These are phyloP conservation scores for Colletotrichum sp. DNA, from an alignment of 2,329 filamentous ascomycete species.

Conservation along the genomic window DNA sequence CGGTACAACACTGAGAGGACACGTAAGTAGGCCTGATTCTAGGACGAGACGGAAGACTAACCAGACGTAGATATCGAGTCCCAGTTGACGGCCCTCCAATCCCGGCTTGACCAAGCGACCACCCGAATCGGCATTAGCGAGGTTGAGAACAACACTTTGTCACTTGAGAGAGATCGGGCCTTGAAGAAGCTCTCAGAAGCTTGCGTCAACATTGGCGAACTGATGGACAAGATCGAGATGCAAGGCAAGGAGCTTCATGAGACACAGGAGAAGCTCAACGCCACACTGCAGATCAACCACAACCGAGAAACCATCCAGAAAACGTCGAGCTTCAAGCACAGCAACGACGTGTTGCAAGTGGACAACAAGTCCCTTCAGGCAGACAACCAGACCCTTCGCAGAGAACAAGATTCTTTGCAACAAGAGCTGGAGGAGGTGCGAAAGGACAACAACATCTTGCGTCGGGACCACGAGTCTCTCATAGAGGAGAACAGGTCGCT, in stretches of 20 bases:
- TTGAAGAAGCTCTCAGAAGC: conserved; percentile 67
- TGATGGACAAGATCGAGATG: conserved; percentile 46
- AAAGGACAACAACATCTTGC: conserved; percentile 44
- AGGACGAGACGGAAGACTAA: background rate
- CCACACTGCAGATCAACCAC: conserved; percentile 31
- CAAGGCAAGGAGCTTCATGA: conserved; percentile 48
- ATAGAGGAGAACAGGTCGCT: conserved; percentile 50
- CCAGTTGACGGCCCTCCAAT: conserved; percentile 64
- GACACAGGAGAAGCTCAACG: conserved; percentile 45
- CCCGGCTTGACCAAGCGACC: conserved; percentile 66
- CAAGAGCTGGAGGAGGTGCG: conserved; percentile 47
- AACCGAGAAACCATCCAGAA: conserved; percentile 36
- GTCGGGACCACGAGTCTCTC: conserved; percentile 48
- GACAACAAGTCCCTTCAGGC: conserved; percentile 47
- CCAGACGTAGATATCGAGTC: conserved; percentile 57
- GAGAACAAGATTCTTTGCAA: conserved; percentile 39
- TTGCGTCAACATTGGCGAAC: conserved; percentile 60
- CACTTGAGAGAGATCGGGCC: conserved; percentile 69
- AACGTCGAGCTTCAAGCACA: conserved; percentile 42
- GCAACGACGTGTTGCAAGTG: conserved; percentile 35
- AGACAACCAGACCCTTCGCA: conserved; percentile 43
- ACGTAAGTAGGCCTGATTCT: conserved; percentile 46
- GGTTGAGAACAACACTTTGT: conserved; percentile 66
- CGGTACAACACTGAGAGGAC: conserved; percentile 58
- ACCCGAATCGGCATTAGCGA: conserved; percentile 67